Evolutionary conservation across 192 early-diverging fungal species (phyloP), one percentile per base, ranked within the genome.

Genomic region (Podila clonocystis): DNA sequence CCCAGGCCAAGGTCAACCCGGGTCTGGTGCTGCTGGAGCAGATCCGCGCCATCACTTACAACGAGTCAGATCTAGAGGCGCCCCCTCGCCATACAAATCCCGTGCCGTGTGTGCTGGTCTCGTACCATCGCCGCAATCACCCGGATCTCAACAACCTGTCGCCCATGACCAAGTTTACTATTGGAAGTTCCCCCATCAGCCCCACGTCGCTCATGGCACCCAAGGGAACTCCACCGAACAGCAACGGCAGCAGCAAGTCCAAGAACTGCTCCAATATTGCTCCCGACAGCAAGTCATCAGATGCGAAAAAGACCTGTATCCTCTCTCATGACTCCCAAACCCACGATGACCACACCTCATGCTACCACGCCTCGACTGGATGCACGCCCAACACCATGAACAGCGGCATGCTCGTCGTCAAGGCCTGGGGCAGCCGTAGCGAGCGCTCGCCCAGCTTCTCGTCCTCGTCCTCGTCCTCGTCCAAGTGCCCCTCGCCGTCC

Each of bases 301-400:
- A 12, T 1, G 0, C n/a, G 3, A 5, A 20, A 5, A 20, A 15
- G 30, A 30, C 24, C 28, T 26, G 24, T 31, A 60, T 20, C 55
- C 0, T 22, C 4, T 12, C 26, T 12, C 59, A 61, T 12, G 26
- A 19, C 17, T 5, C 24, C 7, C 19, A 48, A 0, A 28, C n/a
- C 38, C 26, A 50, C 26, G 29, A 31, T 12, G 59, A 24, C 24
- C 7, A 55, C n/a, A 31, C 20, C 20, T 5, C 19, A 4, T 55
- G 52, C 52, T 55, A 55, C 24, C 67, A 49, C 12, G 38, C 63
- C 1, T 20, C 52, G 50, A 52, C 50, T 5, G 36, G 48, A 0
- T 71, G 52, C n/a, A 72, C 65, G 5, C 77, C 67, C 62, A 80
- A 80, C 57, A 80, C 67, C 24, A 55, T 73, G 48, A 80, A 80